Evolutionary conservation across 148 eudicot genomes (phyloP).

Genomic region (Diospyros lotus): DNA sequence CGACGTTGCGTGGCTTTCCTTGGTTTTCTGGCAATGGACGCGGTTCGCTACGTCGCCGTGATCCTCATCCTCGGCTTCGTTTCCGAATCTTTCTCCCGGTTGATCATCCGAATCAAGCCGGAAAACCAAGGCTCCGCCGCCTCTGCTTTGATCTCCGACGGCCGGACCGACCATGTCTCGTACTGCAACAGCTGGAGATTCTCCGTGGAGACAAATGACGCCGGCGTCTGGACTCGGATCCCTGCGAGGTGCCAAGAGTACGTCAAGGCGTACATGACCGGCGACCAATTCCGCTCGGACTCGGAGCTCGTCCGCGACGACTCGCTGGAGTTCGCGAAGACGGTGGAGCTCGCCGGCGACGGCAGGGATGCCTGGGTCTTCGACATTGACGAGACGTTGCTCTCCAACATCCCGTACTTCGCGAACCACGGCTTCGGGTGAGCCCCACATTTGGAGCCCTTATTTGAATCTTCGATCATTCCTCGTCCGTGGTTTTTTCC

Average conservation of each 20-base stretch:
- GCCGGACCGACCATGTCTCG: slow-evolving; percentile 22
- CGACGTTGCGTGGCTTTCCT: background rate
- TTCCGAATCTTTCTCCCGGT: slow-evolving; percentile 18
- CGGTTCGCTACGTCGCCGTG: slow-evolving; percentile 12
- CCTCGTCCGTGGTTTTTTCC: background rate
- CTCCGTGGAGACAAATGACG: slow-evolving; percentile 69
- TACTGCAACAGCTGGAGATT: slow-evolving; percentile 80
- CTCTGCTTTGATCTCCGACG: slow-evolving; percentile 4
- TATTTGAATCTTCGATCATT: background rate
- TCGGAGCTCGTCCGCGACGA: slow-evolving; percentile 36
- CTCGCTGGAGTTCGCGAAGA: slow-evolving; percentile 42
- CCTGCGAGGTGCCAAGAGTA: slow-evolving; percentile 44
- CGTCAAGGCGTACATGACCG: slow-evolving; percentile 49
- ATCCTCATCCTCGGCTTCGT: slow-evolving; percentile 15
- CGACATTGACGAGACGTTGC: slow-evolving; percentile 83
- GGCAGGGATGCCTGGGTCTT: slow-evolving; percentile 79
- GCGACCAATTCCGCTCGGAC: slow-evolving; percentile 47
- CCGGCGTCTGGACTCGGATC: slow-evolving; percentile 41
- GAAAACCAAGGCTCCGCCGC: slow-evolving; percentile 13
- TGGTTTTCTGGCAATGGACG: slow-evolving; percentile 21
- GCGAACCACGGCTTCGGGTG: slow-evolving; percentile 59
- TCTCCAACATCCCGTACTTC: slow-evolving; percentile 61
- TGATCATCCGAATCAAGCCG: slow-evolving; percentile 20
- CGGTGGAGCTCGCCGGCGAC: slow-evolving; percentile 33
- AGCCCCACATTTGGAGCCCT: background rate